phyloP scores from a whole-genome alignment of 495 filamentous ascomycete species.

The Penicillium ucsense region DNA sequence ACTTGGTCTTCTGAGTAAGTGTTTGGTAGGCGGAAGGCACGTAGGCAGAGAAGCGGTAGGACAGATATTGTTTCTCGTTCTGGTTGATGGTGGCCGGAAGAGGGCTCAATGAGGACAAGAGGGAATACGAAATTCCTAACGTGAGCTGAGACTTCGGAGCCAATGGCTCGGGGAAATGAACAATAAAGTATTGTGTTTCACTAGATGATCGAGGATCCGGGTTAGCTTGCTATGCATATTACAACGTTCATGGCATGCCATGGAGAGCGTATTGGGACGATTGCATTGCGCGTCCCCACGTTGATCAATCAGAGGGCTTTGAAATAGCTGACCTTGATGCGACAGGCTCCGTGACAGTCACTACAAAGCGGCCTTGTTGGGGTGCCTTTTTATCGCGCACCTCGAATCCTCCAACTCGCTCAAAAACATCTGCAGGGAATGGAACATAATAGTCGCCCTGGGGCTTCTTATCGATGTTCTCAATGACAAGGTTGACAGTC shows the following conservation, averaged over 20 bases:
- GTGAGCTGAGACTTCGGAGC: constrained; percentile 68
- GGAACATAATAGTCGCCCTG: constrained; percentile 86
- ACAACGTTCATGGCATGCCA: not conserved
- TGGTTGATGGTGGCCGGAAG: constrained; percentile 75
- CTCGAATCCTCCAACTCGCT: constrained; percentile 74
- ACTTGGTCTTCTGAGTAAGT: constrained; percentile 88
- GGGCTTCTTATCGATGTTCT: constrained; percentile 68
- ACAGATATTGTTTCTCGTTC: constrained; percentile 75
- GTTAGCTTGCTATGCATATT: no score
- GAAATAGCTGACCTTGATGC: constrained; percentile 19
- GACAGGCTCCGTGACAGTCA: constrained; percentile 44
- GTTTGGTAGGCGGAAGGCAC: constrained; percentile 71
- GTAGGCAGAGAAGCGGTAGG: constrained; percentile 75
- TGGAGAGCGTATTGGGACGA: not conserved
- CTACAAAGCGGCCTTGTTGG: constrained; percentile 54
- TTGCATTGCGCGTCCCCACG: not conserved
- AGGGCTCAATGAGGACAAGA: constrained; percentile 64
- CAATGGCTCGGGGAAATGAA: constrained; percentile 66
- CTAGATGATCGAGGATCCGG: constrained; percentile 12
- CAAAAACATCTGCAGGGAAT: constrained; percentile 64
- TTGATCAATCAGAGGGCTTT: constrained; percentile 15
- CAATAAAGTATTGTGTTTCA: constrained; percentile 72
- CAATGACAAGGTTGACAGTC: constrained; percentile 83
- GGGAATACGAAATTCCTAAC: constrained; percentile 72
- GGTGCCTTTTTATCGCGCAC: constrained; percentile 81